Base-by-base conservation (phyloP, 306 rosid genomes). In the Herpetospermum pedunculosum region DNA sequence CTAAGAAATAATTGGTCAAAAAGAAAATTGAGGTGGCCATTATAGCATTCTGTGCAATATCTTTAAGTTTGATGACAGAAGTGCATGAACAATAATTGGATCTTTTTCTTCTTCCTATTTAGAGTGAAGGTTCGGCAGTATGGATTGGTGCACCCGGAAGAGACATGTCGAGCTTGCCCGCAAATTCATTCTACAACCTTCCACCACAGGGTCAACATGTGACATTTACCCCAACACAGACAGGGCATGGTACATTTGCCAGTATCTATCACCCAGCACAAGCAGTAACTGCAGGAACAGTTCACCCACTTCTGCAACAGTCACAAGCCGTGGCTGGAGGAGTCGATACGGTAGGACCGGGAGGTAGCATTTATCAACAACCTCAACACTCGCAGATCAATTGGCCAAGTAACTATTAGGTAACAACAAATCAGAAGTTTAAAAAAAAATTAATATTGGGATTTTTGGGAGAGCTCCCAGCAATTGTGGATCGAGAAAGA, bases 121-220 rank as follows among this genome's bases (percentile, higher is more conserved):
- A 94, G 99, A 94, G 88, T 2, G 97, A 94, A 86, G 92, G 96
- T 75, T 89, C 95, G 2, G 89, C 95, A 9, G 90, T 94, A 72
- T 94, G 99, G 99, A 82, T 91, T 79, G 90, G 97, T 78, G 95
- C 95, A 55, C 91, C 99, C 10, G 91, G 96, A 79, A 88, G 99
- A 68, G 99, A 94, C 59, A 80, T 94, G 12, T 74, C 95, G 46
- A 87, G 84, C 81, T 81, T 94, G 83, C 87, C 92, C 1, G 69
- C 96, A 16, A 89, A 89, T 82, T 89, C 99, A 29, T 94, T 86
- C 78, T 94, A 94, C 90, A 94, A 83, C 83, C 87, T 94, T 78
- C 95, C 96, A 40, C 92, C 89, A 19, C 99, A 86, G 79, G 89
- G 96, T 64, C 97, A 87, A 70, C 99, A 89, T 15, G 79, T 94